These are phyloP conservation scores for Colletotrichum caudatum DNA, from an alignment of 2,329 filamentous ascomycete genomes.

Conservation along the genomic window DNA sequence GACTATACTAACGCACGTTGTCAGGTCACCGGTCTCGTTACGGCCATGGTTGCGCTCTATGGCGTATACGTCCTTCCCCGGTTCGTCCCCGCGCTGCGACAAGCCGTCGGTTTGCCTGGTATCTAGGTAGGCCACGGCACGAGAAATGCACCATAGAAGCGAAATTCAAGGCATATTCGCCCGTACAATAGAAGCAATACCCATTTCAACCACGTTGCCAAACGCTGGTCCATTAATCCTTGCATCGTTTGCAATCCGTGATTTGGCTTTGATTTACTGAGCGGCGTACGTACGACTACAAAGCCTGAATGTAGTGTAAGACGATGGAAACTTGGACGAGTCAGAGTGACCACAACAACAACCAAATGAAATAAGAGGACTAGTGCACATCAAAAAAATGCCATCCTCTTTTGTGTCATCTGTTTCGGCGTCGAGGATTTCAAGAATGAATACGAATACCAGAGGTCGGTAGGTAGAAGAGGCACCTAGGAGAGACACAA, in stretches of 20 bases:
- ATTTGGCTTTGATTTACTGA: background rate
- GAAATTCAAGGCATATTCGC: background rate
- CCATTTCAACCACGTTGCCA: background rate
- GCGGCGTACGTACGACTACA: background rate
- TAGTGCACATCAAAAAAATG: background rate
- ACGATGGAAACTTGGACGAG: background rate
- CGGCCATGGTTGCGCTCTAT: conserved; percentile 62
- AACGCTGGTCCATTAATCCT: background rate
- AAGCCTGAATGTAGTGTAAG: background rate
- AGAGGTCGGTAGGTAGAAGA: too few species aligned
- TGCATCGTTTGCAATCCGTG: background rate
- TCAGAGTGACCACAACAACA: background rate
- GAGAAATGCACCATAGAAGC: too few species aligned
- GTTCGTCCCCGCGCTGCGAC: conserved; percentile 60
- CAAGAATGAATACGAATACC: background rate
- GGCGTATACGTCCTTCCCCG: conserved; percentile 65
- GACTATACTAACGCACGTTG: conserved; percentile 44
- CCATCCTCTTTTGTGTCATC: background rate
- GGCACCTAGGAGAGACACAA: too few species aligned
- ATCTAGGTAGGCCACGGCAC: conserved; percentile 54
- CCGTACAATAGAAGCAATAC: conserved; percentile 12
- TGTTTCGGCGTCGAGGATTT: background rate
- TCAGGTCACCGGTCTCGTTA: conserved; percentile 66
- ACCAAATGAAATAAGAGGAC: background rate
- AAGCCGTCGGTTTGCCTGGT: conserved; percentile 63